phyloP scores from a whole-genome alignment of 371 early-diverging fungal species.

The Lichtheimia ornata region DNA sequence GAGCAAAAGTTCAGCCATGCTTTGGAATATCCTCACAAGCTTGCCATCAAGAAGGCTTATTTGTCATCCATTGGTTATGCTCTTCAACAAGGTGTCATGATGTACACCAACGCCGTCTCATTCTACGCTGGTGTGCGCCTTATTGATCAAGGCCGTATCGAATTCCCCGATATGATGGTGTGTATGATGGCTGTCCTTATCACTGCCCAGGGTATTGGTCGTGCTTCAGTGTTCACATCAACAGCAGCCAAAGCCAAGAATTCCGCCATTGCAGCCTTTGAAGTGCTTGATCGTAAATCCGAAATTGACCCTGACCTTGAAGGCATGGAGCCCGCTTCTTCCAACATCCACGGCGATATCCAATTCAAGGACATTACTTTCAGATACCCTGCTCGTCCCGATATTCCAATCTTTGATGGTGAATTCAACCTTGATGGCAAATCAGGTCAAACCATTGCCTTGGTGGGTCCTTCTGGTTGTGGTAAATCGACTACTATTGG shows the following conservation, averaged over 20 bases:
- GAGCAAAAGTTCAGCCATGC: conserved; percentile 56
- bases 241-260: conserved; percentile 76
- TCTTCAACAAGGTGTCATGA: conserved; percentile 65
- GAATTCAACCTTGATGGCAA: conserved; percentile 68
- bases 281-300: conserved; percentile 70
- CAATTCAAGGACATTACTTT: conserved; percentile 67
- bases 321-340: conserved; percentile 47
- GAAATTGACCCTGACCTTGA: conserved; percentile 69
- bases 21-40: conserved; percentile 65
- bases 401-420: conserved; percentile 76
- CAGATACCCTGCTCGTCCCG: conserved; percentile 78
- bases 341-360: conserved; percentile 55
- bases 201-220: conserved; percentile 45
- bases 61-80: conserved; percentile 66
- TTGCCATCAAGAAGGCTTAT: conserved; percentile 58
- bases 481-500: conserved; percentile 85
- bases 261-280: conserved; percentile 77
- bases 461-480: conserved; percentile 40
- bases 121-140: conserved; percentile 59
- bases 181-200: conserved; percentile 77
- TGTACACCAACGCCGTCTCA: conserved; percentile 61
- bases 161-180: conserved; percentile 55
- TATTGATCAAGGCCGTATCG: conserved; percentile 33
- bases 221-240: conserved; percentile 40
- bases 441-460: conserved; percentile 78